Evolutionary conservation across 1,284 basidiomycete genomes (phyloP), one percentile per base, ranked within the genome.

Genomic region (Ceratobasidium sp.): DNA sequence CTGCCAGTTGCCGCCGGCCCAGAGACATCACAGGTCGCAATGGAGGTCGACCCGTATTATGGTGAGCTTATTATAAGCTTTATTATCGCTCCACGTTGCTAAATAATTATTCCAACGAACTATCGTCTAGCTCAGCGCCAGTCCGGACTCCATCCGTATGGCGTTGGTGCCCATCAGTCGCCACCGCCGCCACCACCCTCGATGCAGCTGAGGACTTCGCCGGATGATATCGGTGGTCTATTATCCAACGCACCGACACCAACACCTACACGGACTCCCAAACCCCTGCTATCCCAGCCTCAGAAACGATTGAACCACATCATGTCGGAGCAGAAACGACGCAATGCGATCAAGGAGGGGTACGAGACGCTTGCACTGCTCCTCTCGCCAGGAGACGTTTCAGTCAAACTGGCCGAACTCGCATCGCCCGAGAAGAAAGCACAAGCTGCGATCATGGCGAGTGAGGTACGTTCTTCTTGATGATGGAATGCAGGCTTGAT

Each of bases 221-320:
- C 33, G 33, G 33, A 36, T 36, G 33, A 36, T 14, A n/a, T 4
- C 19, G 42, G 19, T 44, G 16, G 19, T 29, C 14, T 46, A 16
- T 30, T 30, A n/a, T n/a, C 27, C 30, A 16, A 9, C 46, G 16
- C 41, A 23, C 2, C 41, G 9, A 44, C 46, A 27, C 27, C 58
- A 9, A 30, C 29, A 2, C 21, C 25, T 14, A 2, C 56, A 59
- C 59, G 52, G 0, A 42, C 66, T 13, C 69, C 62, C 42, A 74
- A 73, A 44, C 54, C 72, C 0, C 71, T 92, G 8, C 82, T 95
- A 23, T 89, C 90, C 8, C 88, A 87, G 8, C 91, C 90, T 0
- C 92, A 95, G 76, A 95, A 95, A 77, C 86, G 93, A 29, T 85
- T 93, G n/a, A 95, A 95, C 77, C 92, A 95, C 79, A 95, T 95